phyloP scores from a whole-genome alignment of 495 filamentous ascomycete genomes.

The Tuber borchii region DNA sequence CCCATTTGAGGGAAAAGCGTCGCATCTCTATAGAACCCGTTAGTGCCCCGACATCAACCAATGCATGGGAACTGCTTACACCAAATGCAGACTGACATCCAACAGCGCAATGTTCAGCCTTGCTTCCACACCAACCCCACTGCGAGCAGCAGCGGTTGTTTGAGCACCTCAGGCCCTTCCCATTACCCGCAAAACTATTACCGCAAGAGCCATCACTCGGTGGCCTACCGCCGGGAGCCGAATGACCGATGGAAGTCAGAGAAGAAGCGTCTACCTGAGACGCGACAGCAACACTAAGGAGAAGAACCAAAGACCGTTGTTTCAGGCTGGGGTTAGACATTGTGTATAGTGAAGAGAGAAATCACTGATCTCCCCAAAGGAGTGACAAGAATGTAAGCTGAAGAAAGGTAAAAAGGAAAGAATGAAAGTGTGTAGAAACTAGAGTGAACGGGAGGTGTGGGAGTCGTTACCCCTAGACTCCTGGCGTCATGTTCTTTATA shows the following conservation, averaged over 20 bases:
- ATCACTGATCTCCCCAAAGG: neutral
- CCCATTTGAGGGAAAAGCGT: too few relatives aligned
- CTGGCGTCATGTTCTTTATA: neutral
- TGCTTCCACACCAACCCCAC: too few relatives aligned
- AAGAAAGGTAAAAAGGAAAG: neutral
- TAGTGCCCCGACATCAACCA: too few relatives aligned
- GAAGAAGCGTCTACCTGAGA: neutral
- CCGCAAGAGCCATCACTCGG: neutral
- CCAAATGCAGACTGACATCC: too few relatives aligned
- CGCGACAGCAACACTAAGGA: neutral
- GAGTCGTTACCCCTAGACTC: neutral
- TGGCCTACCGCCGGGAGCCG: neutral
- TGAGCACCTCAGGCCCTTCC: neutral
- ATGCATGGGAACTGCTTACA: too few relatives aligned
- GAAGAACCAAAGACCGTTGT: neutral
- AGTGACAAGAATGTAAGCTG: neutral
- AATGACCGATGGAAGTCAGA: neutral
- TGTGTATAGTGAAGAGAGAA: neutral
- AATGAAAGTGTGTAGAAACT: neutral
- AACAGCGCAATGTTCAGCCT: too few relatives aligned
- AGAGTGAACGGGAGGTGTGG: neutral
- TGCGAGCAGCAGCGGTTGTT: neutral
- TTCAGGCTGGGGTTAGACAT: neutral
- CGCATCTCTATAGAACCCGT: too few relatives aligned
- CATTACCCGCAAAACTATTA: neutral